These are phyloP conservation scores for Plasmodium inui DNA, from an alignment of 169 alveolate species.

Conservation along the genomic window DNA sequence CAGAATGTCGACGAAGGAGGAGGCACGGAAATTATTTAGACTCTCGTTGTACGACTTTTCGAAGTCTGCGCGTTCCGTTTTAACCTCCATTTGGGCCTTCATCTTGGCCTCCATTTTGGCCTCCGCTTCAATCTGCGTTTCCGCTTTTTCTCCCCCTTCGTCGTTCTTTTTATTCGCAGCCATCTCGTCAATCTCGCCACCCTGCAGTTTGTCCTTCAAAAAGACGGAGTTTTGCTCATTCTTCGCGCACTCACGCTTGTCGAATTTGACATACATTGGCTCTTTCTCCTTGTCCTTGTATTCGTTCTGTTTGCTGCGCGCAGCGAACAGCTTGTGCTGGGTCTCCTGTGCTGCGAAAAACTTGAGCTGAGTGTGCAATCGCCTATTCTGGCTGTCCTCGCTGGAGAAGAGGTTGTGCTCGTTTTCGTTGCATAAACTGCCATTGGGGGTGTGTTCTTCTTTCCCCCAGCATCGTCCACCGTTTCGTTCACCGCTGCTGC, in stretches of 20 bases:
- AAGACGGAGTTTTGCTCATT: background rate
- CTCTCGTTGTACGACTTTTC: slow-evolving; percentile 65
- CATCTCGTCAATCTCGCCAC: background rate
- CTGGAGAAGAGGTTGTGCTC: background rate
- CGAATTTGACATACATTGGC: slow-evolving; percentile 9
- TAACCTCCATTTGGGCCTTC: background rate
- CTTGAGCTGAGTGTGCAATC: background rate
- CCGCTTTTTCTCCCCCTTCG: background rate
- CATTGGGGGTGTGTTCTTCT: background rate
- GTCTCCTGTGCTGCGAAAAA: background rate
- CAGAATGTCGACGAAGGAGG: slow-evolving; percentile 66
- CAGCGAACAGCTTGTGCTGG: background rate
- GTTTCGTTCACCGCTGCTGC: background rate
- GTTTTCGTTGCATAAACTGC: background rate
- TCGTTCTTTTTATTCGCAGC: background rate
- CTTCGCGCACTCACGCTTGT: slow-evolving; percentile 25
- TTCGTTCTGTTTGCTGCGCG: background rate
- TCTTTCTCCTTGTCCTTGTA: slow-evolving; percentile 35
- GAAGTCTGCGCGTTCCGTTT: background rate
- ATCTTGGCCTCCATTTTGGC: background rate
- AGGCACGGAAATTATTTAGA: slow-evolving; percentile 34
- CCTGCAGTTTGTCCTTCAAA: background rate
- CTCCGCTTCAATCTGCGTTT: background rate
- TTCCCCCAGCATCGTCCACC: background rate
- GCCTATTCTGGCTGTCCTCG: background rate